Conservation (phyloP, 2,329 filamentous ascomycete genomes). For the Elsinoe australis region DNA sequence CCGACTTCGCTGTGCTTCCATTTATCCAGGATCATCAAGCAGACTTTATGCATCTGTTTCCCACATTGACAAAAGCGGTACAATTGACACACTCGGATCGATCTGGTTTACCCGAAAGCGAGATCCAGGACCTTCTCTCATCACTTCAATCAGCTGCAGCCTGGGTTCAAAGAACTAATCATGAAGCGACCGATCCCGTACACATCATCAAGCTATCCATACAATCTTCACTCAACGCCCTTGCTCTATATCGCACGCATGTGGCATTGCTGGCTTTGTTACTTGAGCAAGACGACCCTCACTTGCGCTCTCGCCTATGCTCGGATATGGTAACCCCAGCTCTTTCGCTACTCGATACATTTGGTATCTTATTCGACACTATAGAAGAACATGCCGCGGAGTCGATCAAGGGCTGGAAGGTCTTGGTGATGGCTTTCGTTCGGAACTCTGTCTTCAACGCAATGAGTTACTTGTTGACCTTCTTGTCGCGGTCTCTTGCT, state of each 20-base stretch:
- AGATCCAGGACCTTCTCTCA: background rate
- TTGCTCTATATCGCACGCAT: background rate
- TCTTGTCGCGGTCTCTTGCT: slow-evolving; percentile 1
- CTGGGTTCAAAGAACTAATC: background rate
- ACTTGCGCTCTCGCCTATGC: background rate
- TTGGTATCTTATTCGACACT: background rate
- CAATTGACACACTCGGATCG: background rate
- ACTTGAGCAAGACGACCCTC: background rate
- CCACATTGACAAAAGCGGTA: background rate
- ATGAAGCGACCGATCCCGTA: background rate
- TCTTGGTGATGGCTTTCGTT: background rate
- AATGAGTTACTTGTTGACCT: background rate
- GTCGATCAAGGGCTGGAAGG: background rate
- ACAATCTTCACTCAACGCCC: background rate
- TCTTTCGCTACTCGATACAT: background rate
- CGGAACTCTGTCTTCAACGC: slow-evolving; percentile 1
- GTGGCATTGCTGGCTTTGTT: slow-evolving; percentile 2
- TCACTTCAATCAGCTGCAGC: background rate
- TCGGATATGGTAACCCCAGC: slow-evolving; percentile 8
- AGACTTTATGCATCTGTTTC: slow-evolving; percentile 12
- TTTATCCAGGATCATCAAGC: background rate
- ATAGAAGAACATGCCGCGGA: background rate
- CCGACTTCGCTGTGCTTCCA: slow-evolving; percentile 1
- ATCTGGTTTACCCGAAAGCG: background rate
- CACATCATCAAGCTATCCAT: background rate